phyloP scores from a whole-genome alignment of 805 yeast genomes.

The Schizosaccharomyces cryophilus region DNA sequence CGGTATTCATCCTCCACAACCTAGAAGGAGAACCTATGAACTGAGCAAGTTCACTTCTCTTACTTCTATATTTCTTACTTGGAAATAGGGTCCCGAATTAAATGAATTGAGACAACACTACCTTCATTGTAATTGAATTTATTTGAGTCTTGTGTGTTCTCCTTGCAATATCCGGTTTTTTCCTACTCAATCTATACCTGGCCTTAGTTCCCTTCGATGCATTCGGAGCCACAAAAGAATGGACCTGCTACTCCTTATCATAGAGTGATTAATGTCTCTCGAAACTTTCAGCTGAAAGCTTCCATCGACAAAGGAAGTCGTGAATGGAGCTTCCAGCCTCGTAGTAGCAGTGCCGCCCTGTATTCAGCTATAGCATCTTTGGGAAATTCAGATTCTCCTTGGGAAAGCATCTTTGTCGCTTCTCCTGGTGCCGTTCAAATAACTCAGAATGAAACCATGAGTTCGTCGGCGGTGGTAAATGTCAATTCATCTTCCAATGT shows the following conservation, averaged over 20 bases:
- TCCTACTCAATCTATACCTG: too few species aligned
- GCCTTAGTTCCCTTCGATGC: not conserved
- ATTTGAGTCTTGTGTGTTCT: too few species aligned
- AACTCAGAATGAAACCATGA: not conserved
- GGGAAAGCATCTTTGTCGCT: not conserved
- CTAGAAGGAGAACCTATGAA: too few species aligned
- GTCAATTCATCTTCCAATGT: too few species aligned
- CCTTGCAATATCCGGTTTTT: too few species aligned
- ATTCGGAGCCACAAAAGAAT: not conserved
- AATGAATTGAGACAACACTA: too few species aligned
- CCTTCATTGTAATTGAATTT: too few species aligned
- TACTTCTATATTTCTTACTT: too few species aligned
- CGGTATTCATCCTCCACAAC: too few species aligned
- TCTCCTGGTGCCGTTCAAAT: not conserved
- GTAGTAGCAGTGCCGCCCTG: not conserved
- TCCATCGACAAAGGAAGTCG: not conserved
- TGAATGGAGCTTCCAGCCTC: not conserved
- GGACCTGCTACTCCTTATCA: not conserved
- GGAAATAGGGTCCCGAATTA: too few species aligned
- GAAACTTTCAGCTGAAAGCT: not conserved
- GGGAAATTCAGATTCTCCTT: not conserved
- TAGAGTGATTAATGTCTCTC: not conserved
- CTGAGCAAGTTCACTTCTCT: too few species aligned
- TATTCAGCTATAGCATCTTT: not conserved
- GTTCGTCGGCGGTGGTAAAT: too few species aligned